Base-by-base conservation (phyloP, 257 asterid species). In the Jacaranda copaia region DNA sequence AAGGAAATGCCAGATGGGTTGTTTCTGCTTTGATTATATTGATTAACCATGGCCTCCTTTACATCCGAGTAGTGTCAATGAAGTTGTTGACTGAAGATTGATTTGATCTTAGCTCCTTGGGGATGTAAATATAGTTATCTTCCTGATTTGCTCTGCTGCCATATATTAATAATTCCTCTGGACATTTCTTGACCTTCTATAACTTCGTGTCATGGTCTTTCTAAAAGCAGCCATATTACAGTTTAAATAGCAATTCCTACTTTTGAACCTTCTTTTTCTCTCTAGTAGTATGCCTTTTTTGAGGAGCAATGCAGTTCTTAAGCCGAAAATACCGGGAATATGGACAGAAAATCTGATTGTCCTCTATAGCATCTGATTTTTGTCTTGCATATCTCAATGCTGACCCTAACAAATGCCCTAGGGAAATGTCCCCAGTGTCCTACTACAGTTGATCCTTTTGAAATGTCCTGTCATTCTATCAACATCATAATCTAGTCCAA, bases 111-210 rank as follows among this genome's bases (percentile, higher is more conserved):
- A 49, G 71, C 53, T 61, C 62, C 56, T 32, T 58, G 7, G 7
- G 49, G 65, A 63, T 18, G 32, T 51, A 43, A 53, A 49, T n/a
- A 53, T 20, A 53, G 49, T 19, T 57, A 49, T 72, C 55, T 55
- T 46, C 71, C 42, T n/a, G 46, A 49, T 57, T 75, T 72, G 40
- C 57, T 74, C 11, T 32, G 52, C 76, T 3, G n/a, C 72, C 64
- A 35, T 53, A 19, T 36, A 19, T 51, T 55, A 36, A n/a, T 56
- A 45, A 12, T 9, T 36, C 32, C 25, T 10, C 1, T 36, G 62
- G 25, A 57, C 6, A 48, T 52, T 14, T 53, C 42, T 45, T 59
- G 6, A 12, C 58, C 43, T 51, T 46, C 48, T 39, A 46, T 35
- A 18, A 10, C 46, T 39, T 19, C 18, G 51, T 12, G 18, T n/a